Percentiles rank a stretch among this genome's conserved stretches.
Conservation (phyloP, 2,329 filamentous ascomycete genomes). For the Mollisiaceae sp. region DNA sequence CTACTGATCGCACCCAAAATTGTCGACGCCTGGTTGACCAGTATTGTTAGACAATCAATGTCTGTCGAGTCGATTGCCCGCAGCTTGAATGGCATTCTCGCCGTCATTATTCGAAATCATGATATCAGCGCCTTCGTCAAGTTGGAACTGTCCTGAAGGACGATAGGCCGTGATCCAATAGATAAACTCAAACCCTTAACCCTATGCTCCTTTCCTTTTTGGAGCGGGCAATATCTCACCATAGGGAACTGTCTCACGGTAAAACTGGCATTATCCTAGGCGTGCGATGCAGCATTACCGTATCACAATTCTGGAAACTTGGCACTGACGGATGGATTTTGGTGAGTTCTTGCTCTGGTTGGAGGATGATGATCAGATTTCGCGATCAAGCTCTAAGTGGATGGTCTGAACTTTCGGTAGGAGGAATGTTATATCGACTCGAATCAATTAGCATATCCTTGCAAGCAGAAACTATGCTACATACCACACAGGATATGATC, state of each 20-base stretch:
- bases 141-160: not conserved
- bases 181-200: too few relatives aligned
- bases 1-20: conserved; percentile 5
- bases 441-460: not conserved
- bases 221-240: too few relatives aligned
- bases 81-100: conserved; percentile 2
- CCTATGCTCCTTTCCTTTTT: too few relatives aligned
- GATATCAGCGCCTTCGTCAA: conserved; percentile 9
- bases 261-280: not conserved
- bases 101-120: conserved; percentile 5
- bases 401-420: not conserved
- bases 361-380: not conserved
- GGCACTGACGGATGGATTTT: not conserved
- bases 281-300: not conserved
- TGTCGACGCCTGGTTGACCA: not conserved
- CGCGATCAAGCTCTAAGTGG: not conserved
- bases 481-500: conserved; percentile 19
- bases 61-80: not conserved
- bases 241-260: too few relatives aligned
- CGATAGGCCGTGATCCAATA: too few relatives aligned
- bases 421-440: not conserved
- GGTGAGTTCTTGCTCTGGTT: not conserved
- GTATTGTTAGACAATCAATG: not conserved
- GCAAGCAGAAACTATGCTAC: not conserved
- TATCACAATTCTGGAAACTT: not conserved